These are phyloP conservation scores for Solanum clarkiae DNA, from an alignment of 257 asterid species.

Conservation along the genomic window DNA sequence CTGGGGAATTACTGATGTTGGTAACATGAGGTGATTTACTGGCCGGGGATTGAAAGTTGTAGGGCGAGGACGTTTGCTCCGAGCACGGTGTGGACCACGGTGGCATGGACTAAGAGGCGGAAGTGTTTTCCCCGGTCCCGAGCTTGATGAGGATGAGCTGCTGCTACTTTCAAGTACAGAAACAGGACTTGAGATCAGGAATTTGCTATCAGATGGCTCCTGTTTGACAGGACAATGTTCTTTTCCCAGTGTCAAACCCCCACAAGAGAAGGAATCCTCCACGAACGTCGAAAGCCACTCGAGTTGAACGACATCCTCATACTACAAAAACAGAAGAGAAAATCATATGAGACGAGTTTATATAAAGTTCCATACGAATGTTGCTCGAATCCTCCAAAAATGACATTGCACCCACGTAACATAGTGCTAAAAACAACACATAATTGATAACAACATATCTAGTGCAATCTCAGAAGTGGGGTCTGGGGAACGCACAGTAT, in stretches of 20 bases:
- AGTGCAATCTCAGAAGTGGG: not conserved
- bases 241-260: conserved; percentile 44
- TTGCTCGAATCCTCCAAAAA: not conserved
- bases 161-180: conserved; percentile 75
- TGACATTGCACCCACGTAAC: not conserved
- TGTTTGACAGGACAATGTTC: conserved; percentile 22
- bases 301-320: conserved; percentile 52
- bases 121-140: conserved; percentile 21
- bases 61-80: conserved; percentile 83
- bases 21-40: conserved; percentile 26
- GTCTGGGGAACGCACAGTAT: no score
- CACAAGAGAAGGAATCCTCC: conserved; percentile 70
- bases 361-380: not conserved
- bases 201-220: conserved; percentile 21
- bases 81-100: conserved; percentile 70
- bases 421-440: not conserved
- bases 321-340: conserved; percentile 23
- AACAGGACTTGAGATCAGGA: conserved; percentile 55
- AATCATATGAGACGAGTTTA: not conserved
- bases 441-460: not conserved
- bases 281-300: conserved; percentile 70
- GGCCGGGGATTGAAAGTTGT: conserved; percentile 48
- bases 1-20: not conserved
- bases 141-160: conserved; percentile 25
- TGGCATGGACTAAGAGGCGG: conserved; percentile 34